These are phyloP conservation scores for Theileria sp. DNA, from an alignment of 169 alveolate genomes.

Conservation along the genomic window DNA sequence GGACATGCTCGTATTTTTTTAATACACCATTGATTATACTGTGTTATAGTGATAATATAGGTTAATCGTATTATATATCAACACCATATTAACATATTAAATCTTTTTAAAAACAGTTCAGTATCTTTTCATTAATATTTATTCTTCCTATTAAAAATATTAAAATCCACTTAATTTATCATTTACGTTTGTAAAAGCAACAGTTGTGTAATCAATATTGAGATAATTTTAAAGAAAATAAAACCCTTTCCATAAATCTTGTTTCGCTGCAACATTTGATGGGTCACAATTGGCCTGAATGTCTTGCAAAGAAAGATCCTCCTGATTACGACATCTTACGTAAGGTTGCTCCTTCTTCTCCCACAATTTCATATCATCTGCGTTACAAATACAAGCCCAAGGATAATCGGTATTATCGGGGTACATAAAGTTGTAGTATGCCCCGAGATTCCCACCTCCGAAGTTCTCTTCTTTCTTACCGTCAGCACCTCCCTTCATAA, in stretches of 20 bases:
- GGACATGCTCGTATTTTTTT: conserved; percentile 31
- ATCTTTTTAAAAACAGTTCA: background rate
- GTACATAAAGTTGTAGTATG: conserved; percentile 69
- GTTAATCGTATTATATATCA: background rate
- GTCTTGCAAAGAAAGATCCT: conserved; percentile 72
- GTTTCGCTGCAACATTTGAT: conserved; percentile 35
- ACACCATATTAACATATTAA: background rate
- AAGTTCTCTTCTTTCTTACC: conserved; percentile 57
- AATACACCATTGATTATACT: background rate
- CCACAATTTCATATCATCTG: conserved; percentile 59
- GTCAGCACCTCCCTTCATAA: conserved; percentile 27
- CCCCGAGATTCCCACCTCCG: conserved; percentile 69
- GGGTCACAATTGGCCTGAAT: conserved; percentile 73
- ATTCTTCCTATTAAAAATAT: background rate
- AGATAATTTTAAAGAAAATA: background rate
- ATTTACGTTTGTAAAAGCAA: background rate
- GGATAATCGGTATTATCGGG: conserved; percentile 78
- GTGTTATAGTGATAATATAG: background rate
- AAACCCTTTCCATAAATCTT: conserved; percentile 36
- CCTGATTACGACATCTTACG: conserved; percentile 75
- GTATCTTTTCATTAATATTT: background rate
- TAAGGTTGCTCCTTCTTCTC: conserved; percentile 63
- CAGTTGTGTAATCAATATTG: background rate
- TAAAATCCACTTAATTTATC: background rate
- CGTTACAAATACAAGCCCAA: conserved; percentile 80